Conservation (phyloP, 805 yeast genomes). For the Wickerhamiella qilinensis region DNA sequence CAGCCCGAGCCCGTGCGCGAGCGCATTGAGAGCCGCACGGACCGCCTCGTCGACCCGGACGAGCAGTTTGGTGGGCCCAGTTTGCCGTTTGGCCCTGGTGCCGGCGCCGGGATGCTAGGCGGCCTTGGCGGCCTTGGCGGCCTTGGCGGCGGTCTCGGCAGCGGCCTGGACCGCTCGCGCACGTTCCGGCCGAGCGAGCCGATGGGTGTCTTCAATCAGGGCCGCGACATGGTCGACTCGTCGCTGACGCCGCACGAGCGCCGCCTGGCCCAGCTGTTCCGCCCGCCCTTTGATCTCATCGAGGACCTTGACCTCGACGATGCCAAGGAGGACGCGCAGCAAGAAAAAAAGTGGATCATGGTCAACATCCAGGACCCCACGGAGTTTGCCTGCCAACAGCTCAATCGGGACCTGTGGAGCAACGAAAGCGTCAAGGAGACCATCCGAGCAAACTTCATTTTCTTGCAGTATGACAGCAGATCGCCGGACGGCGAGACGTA, state of each 20-base stretch:
- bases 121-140: no score
- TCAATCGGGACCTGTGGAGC: slow-evolving; percentile 92
- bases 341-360: slow-evolving; percentile 60
- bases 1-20: slow-evolving; percentile 42
- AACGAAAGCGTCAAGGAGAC: slow-evolving; percentile 43
- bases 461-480: slow-evolving; percentile 71
- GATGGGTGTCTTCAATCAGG: slow-evolving; percentile 37
- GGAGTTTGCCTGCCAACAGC: slow-evolving; percentile 74
- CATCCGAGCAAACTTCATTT: slow-evolving; percentile 55
- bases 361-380: slow-evolving; percentile 75
- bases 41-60: slow-evolving; percentile 47
- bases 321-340: slow-evolving; percentile 55
- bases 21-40: slow-evolving; percentile 64
- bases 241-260: slow-evolving; percentile 23
- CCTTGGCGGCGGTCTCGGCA: no score
- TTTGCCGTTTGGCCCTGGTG: slow-evolving; percentile 8
- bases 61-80: no score
- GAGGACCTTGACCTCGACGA: slow-evolving; percentile 48
- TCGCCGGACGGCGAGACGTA: slow-evolving; percentile 61
- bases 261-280: slow-evolving; percentile 64
- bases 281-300: slow-evolving; percentile 90
- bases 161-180: no score
- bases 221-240: slow-evolving; percentile 10
- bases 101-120: slow-evolving; percentile 7
- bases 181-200: slow-evolving; percentile 5